Base-by-base conservation (phyloP, 805 yeast genomes). In the Yarrowia phangngaensis region DNA sequence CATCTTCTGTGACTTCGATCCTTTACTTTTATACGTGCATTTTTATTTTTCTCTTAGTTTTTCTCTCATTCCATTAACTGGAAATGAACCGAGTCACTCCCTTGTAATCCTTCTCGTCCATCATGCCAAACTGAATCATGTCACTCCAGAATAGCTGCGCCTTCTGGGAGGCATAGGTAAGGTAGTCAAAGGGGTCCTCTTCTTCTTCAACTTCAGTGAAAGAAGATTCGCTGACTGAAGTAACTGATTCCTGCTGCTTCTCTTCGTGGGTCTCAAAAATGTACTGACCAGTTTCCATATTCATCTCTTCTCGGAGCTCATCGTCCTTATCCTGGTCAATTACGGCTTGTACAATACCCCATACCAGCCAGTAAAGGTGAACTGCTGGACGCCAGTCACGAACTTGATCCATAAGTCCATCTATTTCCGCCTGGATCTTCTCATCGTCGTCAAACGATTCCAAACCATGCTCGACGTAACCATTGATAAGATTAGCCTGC, bases 311-410 rank as follows among this genome's bases (percentile, higher is more conserved):
- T 51, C 65, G 54, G 50, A 48, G 38, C 35, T 62, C 59, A 4
- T 80, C 75, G 51, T 75, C 76, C 33, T 64, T 61, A 11, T 62
- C 58, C 13, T 58, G 41, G 29, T 56, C 54, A 33, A 45, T 52
- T 13, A 78, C 87, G 55, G 82, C 79, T 63, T 86, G 95, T 24
- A 92, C 75, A 32, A 92, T 73, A 1, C 95, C 97, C 98, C 98
- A 90, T 20, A 89, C 61, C 4, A 82, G 74, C 98, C 98, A 90
- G 60, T 74, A 77, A 8, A 84, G 70, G 40, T 82, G 82, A 16
- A 78, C 90, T 0, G 86, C 70, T 1, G 94, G 79, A 59, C 96
- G 74, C 95, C 97, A 90, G 49, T 72, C 70, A 2, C 77, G 67
- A 22, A 80, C 74, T 54, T 85, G 86, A 56, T 82, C 78, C 58